Evolutionary conservation across 306 rosid species (phyloP).

Genomic region (Abrus precatorius): DNA sequence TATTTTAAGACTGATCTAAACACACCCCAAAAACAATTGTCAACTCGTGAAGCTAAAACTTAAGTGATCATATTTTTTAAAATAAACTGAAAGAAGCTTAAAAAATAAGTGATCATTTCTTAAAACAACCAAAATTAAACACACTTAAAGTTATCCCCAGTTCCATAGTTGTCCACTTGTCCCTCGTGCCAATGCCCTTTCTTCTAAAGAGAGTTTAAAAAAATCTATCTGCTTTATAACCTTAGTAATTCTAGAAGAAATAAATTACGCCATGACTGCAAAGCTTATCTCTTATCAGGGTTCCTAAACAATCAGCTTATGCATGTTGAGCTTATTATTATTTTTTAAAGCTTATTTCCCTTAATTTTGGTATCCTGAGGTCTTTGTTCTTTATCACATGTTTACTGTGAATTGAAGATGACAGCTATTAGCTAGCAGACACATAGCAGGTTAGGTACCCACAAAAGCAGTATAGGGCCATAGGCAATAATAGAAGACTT

Average conservation of each 20-base stretch:
- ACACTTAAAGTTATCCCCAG: too few relatives aligned
- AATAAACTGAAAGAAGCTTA: too few relatives aligned
- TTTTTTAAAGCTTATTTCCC: background rate
- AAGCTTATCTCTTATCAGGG: background rate
- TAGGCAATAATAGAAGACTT: background rate
- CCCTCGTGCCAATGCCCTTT: background rate
- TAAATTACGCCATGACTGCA: background rate
- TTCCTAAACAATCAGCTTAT: conserved; percentile 28
- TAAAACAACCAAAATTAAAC: too few relatives aligned
- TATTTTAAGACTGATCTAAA: too few relatives aligned
- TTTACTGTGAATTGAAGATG: conserved; percentile 7
- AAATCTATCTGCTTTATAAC: background rate
- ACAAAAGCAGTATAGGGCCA: background rate
- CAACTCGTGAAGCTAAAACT: too few relatives aligned
- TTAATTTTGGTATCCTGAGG: conserved; percentile 4
- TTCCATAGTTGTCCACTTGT: too few relatives aligned
- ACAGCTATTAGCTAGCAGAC: background rate
- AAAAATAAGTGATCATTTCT: too few relatives aligned
- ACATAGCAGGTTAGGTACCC: background rate
- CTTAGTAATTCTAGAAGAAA: background rate
- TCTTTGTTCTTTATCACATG: background rate
- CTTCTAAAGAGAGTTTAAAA: conserved; percentile 1
- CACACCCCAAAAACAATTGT: too few relatives aligned
- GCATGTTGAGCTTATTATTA: conserved; percentile 26
- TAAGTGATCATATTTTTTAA: too few relatives aligned